Conservation (phyloP, 2,329 filamentous ascomycete species). For the Aspergillus sp. region DNA sequence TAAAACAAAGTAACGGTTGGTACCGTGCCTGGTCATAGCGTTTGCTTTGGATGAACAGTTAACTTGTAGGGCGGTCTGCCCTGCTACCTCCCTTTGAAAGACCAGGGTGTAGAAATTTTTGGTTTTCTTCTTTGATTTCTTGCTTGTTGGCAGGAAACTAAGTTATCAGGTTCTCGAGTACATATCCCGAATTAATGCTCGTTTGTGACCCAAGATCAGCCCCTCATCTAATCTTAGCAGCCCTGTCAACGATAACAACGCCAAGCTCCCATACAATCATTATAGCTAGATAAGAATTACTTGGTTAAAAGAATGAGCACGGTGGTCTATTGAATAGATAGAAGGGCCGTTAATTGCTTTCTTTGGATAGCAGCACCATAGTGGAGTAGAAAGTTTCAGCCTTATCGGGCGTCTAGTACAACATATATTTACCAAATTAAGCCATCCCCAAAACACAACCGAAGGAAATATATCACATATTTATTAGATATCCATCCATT, state of each 20-base stretch:
- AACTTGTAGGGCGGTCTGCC: neutral
- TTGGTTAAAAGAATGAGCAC: too few species aligned
- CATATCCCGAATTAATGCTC: neutral
- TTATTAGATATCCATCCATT: neutral
- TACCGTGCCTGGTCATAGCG: constrained; percentile 2
- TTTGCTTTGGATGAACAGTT: neutral
- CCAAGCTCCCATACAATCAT: neutral
- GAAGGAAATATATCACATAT: neutral
- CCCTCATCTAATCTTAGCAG: constrained; percentile 4
- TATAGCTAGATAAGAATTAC: neutral
- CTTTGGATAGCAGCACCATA: neutral
- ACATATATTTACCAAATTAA: neutral
- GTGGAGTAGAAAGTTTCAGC: neutral
- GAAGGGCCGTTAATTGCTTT: neutral
- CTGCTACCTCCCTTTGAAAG: neutral
- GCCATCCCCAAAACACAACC: neutral
- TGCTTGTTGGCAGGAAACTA: neutral
- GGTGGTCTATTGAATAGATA: too few species aligned
- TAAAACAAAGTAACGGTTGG: neutral
- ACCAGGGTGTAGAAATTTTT: neutral
- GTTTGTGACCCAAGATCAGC: neutral
- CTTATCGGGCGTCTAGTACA: neutral
- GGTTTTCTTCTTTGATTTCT: neutral
- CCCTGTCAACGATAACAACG: neutral
- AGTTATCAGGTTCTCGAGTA: neutral